Base-by-base conservation (phyloP, 768 basidiomycete species). In the Lactarius indigo region DNA sequence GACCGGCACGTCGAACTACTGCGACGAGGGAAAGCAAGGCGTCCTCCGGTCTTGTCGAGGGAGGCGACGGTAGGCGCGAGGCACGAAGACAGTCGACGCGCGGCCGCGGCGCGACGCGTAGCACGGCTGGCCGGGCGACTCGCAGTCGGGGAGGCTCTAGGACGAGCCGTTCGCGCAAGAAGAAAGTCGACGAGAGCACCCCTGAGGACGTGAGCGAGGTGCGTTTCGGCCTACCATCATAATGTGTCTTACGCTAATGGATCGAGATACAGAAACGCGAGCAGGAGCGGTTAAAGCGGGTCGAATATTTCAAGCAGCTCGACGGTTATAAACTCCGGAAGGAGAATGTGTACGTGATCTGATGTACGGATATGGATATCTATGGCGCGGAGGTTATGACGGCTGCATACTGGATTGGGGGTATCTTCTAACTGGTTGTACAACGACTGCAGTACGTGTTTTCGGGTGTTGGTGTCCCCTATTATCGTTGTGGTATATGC, bases 271-370 rank as follows among this genome's bases (percentile, higher is more conserved):
- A 71, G 70, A 39, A 33, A 23, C 70, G 70, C 7, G 37, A 71
- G 52, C 50, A 63, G 30, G 70, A 70, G n/a, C 64, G 65, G 8
- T 18, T n/a, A 57, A 63, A 64, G 50, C 65, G 68, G 17, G 41
- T 67, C 28, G 65, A 71, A 35, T 71, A 70, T 59, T 71, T 71
- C 63, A 71, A 64, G 70, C 54, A 70, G 28, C 69, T 71, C 9
- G 70, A 71, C 3, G 63, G 63, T 28, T 71, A 71, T 52, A 20
- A 64, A 20, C 59, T 69, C 3, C 65, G 47, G 17, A 66, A 69
- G 59, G 70, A 71, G 64, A 64, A 66, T 13, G 70, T 71, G 20
- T 71, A 71, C 59, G 68, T 71, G 42, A 57, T 71, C 47, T 71
- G 55, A 70, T 66, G 59, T 57, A 47, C 23, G 62, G 20, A 28